Base-by-base conservation (phyloP, 768 basidiomycete genomes). In the Rhodosporidiobolus sp. region DNA sequence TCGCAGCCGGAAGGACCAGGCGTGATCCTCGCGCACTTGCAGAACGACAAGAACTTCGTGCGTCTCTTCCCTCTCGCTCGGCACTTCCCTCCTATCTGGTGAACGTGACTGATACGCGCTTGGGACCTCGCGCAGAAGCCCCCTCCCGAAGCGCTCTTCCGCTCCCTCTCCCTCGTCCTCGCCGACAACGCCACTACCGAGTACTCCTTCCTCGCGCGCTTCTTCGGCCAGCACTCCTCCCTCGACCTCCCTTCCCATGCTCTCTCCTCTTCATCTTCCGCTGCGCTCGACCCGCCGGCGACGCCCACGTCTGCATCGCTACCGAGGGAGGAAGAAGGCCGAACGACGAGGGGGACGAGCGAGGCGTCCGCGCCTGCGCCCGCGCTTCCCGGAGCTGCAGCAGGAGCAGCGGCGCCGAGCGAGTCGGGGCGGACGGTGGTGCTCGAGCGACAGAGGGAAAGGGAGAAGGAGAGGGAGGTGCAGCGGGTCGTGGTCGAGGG, bases 151-250 rank as follows among this genome's bases (percentile, higher is more conserved):
- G 89, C 89, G 0, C 83, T 97, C 32, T 84, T 92, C 73, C 88
- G 95, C 34, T 95, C 94, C 0, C 83, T 92, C 34, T 83, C 93
- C 59, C 83, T 98, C 63, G 94, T 96, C 63, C 86, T 98, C 71
- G 88, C 95, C 86, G 94, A 97, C 83, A 98, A 99, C 79, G 89
- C 91, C 7, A 90, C 90, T 1, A 87, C 93, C 38, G 95, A 98
- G 82, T 95, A 94, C 81, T 84, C 88, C 2, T 98, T 98, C 78
- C 82, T 96, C 62, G 86, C 87, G 17, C 83, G 87, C 0, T 98
- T 99, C 83, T 98, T 98, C 83, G 83, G 86, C 11, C 46, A 61
- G 16, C 77, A 77, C 28, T 70, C 75, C 5, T 22, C 73, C 5
- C 69, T 77, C 24, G 54, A 19, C 61, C 32, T 65, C 35, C 60